These are phyloP conservation scores for Leccinum aurantiacum DNA, from an alignment of 768 basidiomycete species.

Conservation along the genomic window DNA sequence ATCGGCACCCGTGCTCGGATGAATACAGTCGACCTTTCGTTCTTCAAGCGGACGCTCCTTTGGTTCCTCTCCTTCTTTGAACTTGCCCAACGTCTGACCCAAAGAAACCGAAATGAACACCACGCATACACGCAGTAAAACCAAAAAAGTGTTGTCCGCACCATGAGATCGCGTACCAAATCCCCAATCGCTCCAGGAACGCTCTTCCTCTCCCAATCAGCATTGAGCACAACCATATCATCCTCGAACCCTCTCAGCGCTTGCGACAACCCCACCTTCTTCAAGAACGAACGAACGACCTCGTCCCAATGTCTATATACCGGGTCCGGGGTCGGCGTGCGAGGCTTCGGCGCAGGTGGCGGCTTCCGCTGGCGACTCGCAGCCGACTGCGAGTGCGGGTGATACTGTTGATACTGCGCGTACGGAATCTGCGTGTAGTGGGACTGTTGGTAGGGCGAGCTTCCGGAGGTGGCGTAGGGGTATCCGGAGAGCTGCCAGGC, in stretches of 20 bases:
- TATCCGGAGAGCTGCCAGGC: conserved; percentile 36
- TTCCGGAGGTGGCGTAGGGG: conserved; percentile 31
- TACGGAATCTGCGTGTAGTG: conserved; percentile 37
- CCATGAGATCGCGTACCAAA: conserved; percentile 51
- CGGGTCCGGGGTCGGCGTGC: conserved; percentile 41
- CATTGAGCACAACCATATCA: conserved; percentile 72
- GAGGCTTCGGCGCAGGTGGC: conserved; percentile 20
- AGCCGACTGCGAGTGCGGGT: conserved; percentile 21
- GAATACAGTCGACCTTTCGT: conserved; percentile 65
- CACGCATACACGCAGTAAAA: background rate
- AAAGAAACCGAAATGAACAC: conserved; percentile 4
- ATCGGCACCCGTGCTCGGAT: conserved; percentile 44
- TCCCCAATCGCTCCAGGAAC: conserved; percentile 56
- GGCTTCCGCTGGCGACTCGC: conserved; percentile 30
- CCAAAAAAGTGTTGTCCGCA: conserved; percentile 30
- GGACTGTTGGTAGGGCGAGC: conserved; percentile 33
- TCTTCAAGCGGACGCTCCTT: conserved; percentile 52
- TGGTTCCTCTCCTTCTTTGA: conserved; percentile 26
- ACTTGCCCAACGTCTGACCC: conserved; percentile 31
- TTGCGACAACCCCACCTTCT: conserved; percentile 54
- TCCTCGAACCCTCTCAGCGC: conserved; percentile 61
- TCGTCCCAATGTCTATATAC: conserved; percentile 62
- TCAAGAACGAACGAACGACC: conserved; percentile 53
- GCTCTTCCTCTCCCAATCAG: conserved; percentile 59
- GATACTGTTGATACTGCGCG: conserved; percentile 35